Evolutionary conservation across 768 basidiomycete species (phyloP).

Genomic region (Filobasidium wieringae): DNA sequence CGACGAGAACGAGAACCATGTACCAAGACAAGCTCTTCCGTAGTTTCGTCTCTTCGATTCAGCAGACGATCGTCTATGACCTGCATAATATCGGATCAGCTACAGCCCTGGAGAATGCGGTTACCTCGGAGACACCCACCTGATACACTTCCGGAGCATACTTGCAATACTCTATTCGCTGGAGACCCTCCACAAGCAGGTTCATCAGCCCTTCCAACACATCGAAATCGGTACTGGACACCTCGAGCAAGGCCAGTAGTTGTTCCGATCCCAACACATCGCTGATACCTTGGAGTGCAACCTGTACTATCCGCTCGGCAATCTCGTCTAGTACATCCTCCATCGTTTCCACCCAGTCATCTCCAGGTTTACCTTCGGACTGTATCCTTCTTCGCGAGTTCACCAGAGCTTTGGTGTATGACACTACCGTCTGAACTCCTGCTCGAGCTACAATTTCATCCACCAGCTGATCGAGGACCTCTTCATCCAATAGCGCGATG

Average conservation of each 20-base stretch:
- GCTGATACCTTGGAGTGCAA: constrained; percentile 51
- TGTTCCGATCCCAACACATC: constrained; percentile 57
- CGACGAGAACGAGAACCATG: constrained; percentile 59
- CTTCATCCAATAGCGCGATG: constrained; percentile 58
- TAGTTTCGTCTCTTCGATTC: constrained; percentile 32
- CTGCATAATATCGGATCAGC: constrained; percentile 38
- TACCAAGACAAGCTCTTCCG: constrained; percentile 52
- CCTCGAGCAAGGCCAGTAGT: constrained; percentile 63
- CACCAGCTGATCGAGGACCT: constrained; percentile 56
- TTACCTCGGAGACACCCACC: constrained; percentile 22
- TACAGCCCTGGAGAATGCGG: too few species aligned
- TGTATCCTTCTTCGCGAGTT: constrained; percentile 47
- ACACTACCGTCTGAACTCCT: constrained; percentile 55
- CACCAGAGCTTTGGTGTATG: constrained; percentile 46
- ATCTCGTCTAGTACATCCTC: constrained; percentile 57
- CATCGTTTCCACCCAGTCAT: constrained; percentile 53
- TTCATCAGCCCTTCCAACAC: constrained; percentile 65
- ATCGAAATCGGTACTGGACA: constrained; percentile 58
- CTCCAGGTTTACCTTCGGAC: constrained; percentile 13
- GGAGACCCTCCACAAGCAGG: constrained; percentile 50
- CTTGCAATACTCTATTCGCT: constrained; percentile 52
- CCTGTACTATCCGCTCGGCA: constrained; percentile 53
- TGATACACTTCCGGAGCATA: constrained; percentile 51
- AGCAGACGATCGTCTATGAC: constrained; percentile 46
- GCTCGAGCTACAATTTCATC: constrained; percentile 61